phyloP scores from a whole-genome alignment of 1,284 basidiomycete species.

The Puccinia novopanici region DNA sequence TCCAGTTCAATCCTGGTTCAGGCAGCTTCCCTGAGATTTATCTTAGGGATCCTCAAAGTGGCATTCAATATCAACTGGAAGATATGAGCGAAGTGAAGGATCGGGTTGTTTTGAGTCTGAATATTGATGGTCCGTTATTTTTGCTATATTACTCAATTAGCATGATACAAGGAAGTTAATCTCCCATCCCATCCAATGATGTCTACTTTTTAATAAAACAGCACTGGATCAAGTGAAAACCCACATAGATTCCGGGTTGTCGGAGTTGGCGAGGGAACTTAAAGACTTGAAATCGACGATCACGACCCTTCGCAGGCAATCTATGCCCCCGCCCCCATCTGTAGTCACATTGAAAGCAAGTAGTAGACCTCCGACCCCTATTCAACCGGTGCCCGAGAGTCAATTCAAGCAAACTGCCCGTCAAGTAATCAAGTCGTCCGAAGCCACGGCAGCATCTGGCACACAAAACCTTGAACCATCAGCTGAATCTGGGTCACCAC shows the following conservation, averaged over 20 bases:
- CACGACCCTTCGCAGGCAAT: constrained; percentile 62
- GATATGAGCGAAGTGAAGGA: constrained; percentile 90
- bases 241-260: constrained; percentile 89
- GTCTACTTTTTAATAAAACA: constrained; percentile 58
- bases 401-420: constrained; percentile 73
- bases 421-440: constrained; percentile 61
- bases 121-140: constrained; percentile 83
- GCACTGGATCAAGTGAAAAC: constrained; percentile 98
- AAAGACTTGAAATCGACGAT: constrained; percentile 80
- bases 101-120: constrained; percentile 81
- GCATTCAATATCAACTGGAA: constrained; percentile 93
- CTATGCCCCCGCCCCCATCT: constrained; percentile 58
- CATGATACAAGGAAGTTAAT: background rate
- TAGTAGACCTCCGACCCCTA: constrained; percentile 63
- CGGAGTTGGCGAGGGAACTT: constrained; percentile 80
- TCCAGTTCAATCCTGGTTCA: constrained; percentile 82
- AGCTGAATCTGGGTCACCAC: constrained; percentile 25
- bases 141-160: background rate
- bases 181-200: background rate
- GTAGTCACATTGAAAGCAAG: constrained; percentile 55
- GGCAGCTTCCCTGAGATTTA: constrained; percentile 96
- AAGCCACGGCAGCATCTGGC: constrained; percentile 14
- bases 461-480: constrained; percentile 37
- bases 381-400: constrained; percentile 69
- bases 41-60: constrained; percentile 83